Base-by-base conservation (phyloP, 192 early-diverging fungal genomes). In the Coemansia aciculifera region DNA sequence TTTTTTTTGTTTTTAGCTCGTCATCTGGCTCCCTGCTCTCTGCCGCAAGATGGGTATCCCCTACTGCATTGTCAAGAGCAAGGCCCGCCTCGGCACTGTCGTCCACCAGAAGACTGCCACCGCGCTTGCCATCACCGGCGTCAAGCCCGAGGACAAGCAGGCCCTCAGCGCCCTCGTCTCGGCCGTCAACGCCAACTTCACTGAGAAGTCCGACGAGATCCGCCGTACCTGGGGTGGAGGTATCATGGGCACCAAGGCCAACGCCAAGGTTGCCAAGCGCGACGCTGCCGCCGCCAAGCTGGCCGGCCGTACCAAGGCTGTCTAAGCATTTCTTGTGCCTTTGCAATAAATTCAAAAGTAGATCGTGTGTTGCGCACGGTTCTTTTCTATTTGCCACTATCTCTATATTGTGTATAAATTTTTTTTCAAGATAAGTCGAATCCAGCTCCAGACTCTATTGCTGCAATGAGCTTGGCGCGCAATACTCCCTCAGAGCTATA, bases 11-110 rank as follows among this genome's bases (percentile, higher is more conserved):
- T 19, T 36, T 27, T 73, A 85, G 88, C 79, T 99, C 64, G 96
- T 99, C 72, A 78, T 99, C 74, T 99, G 93, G 93, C 91, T 99
- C 75, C 98, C 98, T 63, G 98, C 96, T 71, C 92, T 99, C 62
- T 99, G 98, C 92, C 92, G 95, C 79, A 99, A 99, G 93, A 97
- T 97, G 96, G 94, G 93, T 83, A 87, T 99, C 83, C 98, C 98
- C 64, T 99, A 99, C 90, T 89, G 86, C 86, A 98, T 99, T 82
- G 94, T 99, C 83, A 99, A 99, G 94, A 88, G 92, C 77, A 99
- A 99, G 91, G 88, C 92, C 83, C 90, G 98, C 81, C 91, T 99
- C 80, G 98, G 98, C 79, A 94, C 96, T 66, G 92, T 98, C 59
- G 93, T 99, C 81, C 96, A 97, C 93, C 94, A 98, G 89, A 99